Evolutionary conservation across 106 monocot genomes (phyloP).

Genomic region (Dendrobium catenatum): DNA sequence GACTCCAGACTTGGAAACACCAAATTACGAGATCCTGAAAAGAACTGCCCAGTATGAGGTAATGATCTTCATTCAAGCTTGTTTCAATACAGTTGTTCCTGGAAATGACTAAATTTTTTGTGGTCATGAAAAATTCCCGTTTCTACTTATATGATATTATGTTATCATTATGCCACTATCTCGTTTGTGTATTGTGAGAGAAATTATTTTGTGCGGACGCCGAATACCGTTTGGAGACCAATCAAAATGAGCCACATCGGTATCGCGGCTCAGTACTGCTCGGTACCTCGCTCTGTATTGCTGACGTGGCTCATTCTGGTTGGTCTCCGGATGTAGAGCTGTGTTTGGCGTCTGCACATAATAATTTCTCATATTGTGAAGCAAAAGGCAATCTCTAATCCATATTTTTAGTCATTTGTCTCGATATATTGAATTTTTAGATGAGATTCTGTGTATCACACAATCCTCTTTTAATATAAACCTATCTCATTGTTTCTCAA

Average conservation of each 20-base stretch:
- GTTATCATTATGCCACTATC: neutral
- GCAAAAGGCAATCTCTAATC: neutral
- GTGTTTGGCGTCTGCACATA: no score
- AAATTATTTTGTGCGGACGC: no score
- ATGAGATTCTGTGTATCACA: neutral
- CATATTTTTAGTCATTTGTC: neutral
- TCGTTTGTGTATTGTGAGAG: neutral
- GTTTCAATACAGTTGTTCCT: neutral
- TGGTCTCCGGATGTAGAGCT: no score
- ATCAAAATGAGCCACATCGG: no score
- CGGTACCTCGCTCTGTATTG: no score
- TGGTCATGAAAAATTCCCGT: neutral
- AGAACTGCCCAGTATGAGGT: conserved; percentile 80
- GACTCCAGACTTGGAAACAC: conserved; percentile 87
- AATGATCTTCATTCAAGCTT: neutral
- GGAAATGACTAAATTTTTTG: neutral
- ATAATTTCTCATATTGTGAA: neutral
- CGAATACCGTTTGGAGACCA: no score
- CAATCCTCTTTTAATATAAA: no score
- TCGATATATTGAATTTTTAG: neutral
- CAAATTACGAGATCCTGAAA: conserved; percentile 68
- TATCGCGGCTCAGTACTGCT: no score
- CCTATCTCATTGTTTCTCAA: no score
- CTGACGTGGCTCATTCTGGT: no score
- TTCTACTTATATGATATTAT: neutral